Conservation (phyloP, 192 early-diverging fungal species). For the Borealophlyctis nickersoniae region DNA sequence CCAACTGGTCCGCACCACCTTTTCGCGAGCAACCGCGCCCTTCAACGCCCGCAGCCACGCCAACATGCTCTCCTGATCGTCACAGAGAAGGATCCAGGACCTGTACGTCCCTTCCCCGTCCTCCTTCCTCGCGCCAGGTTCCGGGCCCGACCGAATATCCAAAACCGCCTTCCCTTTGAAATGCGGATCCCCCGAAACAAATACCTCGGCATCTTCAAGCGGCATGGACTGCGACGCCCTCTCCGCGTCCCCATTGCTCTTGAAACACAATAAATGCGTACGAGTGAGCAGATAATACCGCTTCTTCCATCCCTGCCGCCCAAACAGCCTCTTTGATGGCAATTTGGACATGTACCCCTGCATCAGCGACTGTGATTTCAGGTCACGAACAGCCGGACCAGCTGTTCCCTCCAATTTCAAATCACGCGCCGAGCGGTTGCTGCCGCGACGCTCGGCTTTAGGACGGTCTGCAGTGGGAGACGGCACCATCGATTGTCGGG, state of each 20-base stretch:
- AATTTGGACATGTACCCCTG: neutral
- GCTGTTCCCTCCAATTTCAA: neutral
- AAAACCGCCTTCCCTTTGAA: neutral
- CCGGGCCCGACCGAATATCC: neutral
- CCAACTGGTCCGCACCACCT: neutral
- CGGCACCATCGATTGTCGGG: neutral
- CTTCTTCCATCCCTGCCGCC: neutral
- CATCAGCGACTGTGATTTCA: neutral
- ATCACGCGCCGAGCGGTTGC: neutral
- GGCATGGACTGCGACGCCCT: neutral
- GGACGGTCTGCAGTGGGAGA: neutral
- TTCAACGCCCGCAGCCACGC: neutral
- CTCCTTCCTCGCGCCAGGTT: too few species aligned
- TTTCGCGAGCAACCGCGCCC: neutral
- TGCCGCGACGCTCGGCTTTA: neutral
- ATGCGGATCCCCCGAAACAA: neutral
- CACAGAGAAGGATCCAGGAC: neutral
- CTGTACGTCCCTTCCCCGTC: neutral
- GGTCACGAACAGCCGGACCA: neutral
- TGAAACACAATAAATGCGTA: neutral
- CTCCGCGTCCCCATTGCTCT: neutral
- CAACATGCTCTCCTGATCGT: neutral
- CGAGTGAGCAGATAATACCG: neutral
- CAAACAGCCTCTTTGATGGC: neutral
- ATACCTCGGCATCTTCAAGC: neutral